phyloP scores from a whole-genome alignment of 345 rosid genomes.

The Citrus sinensis region DVS_A1.0 CM039167.1:2785501-2786000 shows the following conservation, averaged over 20 bases:
- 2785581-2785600: conserved; percentile 17
- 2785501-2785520: conserved; percentile 28
- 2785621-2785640: conserved; percentile 27
- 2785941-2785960: background rate
- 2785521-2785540: conserved; percentile 44
- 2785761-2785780: conserved; percentile 15
- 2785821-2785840: background rate
- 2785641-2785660: conserved; percentile 26
- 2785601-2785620: conserved; percentile 18
- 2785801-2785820: too few relatives aligned
- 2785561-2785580: conserved; percentile 12
- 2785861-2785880: conserved; percentile 9
- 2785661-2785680: conserved; percentile 20
- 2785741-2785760: conserved; percentile 31
- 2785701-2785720: background rate
- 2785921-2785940: conserved; percentile 1
- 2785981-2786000: conserved; percentile 98
- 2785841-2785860: background rate
- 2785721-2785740: conserved; percentile 2
- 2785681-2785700: background rate
- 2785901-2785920: background rate
- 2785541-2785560: conserved; percentile 24
- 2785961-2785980: conserved; percentile 34
- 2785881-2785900: background rate
- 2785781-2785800: conserved; percentile 4